Evolutionary conservation across 2,329 filamentous ascomycete species (phyloP).

Genomic region (Cladorrhinum sp.): DNA sequence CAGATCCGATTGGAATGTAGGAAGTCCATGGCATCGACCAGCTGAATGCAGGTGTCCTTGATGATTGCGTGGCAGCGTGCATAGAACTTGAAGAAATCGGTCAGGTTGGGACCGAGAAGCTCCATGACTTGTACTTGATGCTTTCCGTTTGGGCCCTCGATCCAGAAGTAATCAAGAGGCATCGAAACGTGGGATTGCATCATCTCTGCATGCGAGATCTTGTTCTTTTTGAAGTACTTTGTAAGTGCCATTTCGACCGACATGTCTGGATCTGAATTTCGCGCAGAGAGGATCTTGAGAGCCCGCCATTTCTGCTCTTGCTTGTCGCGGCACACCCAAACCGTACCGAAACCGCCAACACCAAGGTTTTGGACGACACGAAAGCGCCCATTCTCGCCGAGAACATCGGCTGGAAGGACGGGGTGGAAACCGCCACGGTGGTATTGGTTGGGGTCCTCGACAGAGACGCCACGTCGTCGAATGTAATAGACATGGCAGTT

Average conservation of each 20-base stretch:
- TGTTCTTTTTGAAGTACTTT: not conserved
- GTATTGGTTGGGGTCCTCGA: slow-evolving; percentile 8
- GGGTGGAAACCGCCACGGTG: slow-evolving; percentile 12
- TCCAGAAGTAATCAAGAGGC: slow-evolving; percentile 19
- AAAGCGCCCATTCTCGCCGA: slow-evolving; percentile 7
- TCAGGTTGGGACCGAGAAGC: slow-evolving; percentile 8
- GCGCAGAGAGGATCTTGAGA: slow-evolving; percentile 9
- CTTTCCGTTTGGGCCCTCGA: slow-evolving; percentile 21
- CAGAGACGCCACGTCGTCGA: not conserved
- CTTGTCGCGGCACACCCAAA: slow-evolving; percentile 19
- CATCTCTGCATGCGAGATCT: not conserved
- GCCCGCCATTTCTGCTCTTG: slow-evolving; percentile 11
- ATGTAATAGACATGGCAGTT: not conserved
- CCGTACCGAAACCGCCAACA: slow-evolving; percentile 9
- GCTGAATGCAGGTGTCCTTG: slow-evolving; percentile 20
- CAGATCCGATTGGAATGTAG: slow-evolving; percentile 15
- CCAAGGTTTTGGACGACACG: slow-evolving; percentile 19
- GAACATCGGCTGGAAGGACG: slow-evolving; percentile 7
- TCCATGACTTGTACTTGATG: slow-evolving; percentile 22
- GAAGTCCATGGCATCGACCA: slow-evolving; percentile 12
- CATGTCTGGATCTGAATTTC: not conserved
- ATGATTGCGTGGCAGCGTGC: not conserved
- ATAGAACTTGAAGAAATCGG: not conserved
- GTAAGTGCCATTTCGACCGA: not conserved
- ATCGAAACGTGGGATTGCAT: slow-evolving; percentile 13